phyloP scores from a whole-genome alignment of 768 basidiomycete genomes.

The Mycena polygramma region DNA sequence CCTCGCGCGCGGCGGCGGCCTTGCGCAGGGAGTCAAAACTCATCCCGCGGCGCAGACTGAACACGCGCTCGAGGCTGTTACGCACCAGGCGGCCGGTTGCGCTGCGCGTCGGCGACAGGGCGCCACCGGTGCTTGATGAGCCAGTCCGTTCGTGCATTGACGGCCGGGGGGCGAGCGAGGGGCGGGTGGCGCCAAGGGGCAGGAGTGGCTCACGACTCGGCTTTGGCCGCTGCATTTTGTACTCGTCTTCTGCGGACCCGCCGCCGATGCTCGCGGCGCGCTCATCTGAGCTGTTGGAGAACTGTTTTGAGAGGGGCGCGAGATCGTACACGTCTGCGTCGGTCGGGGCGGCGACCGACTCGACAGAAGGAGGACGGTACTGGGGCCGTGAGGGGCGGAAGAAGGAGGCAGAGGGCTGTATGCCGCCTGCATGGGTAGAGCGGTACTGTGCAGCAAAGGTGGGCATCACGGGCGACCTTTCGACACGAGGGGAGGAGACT shows the following conservation, averaged over 20 bases:
- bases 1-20: constrained; percentile 41
- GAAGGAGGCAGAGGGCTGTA: constrained; percentile 84
- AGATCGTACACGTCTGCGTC: constrained; percentile 57
- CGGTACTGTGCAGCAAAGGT: constrained; percentile 29
- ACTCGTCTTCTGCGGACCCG: constrained; percentile 41
- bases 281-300: constrained; percentile 60
- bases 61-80: constrained; percentile 72
- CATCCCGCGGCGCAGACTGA: constrained; percentile 63
- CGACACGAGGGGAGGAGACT: too few species aligned
- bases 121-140: constrained; percentile 37
- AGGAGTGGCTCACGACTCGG: constrained; percentile 82
- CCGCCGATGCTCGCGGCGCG: constrained; percentile 43
- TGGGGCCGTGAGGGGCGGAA: constrained; percentile 78
- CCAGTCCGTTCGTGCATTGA: constrained; percentile 43
- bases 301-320: constrained; percentile 51
- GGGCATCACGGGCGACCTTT: constrained; percentile 32
- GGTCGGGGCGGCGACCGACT: constrained; percentile 51
- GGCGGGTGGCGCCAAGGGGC: constrained; percentile 58
- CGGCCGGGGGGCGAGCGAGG: constrained; percentile 42
- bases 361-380: constrained; percentile 55
- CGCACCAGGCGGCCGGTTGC: constrained; percentile 59
- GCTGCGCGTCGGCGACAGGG: constrained; percentile 41
- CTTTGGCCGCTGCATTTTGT: constrained; percentile 57
- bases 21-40: constrained; percentile 65
- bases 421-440: constrained; percentile 77